A percentile compares a stretch with the other conserved stretches of the same genome.
These are phyloP conservation scores for Arthrobotrys conoides DNA, from an alignment of 2,329 filamentous ascomycete genomes.

Conservation along the genomic window DNA sequence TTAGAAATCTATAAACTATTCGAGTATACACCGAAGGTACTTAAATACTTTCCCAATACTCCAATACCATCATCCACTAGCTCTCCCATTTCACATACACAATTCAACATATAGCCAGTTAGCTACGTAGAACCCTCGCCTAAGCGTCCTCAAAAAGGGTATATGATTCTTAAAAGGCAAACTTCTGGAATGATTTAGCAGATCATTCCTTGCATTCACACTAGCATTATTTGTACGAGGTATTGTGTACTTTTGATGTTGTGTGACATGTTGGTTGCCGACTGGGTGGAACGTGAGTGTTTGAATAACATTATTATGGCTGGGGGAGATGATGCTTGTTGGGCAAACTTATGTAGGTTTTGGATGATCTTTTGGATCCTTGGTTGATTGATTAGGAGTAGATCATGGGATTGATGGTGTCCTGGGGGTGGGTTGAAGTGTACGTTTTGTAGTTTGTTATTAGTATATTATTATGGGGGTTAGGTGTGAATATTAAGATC, in stretches of 20 bases:
- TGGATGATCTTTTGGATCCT: too few relatives aligned
- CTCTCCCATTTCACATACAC: too few relatives aligned
- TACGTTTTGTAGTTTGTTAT: too few relatives aligned
- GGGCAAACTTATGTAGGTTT: too few relatives aligned
- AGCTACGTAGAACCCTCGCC: conserved; percentile 1
- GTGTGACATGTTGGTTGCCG: conserved; percentile 26
- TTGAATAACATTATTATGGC: not conserved
- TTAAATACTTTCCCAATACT: conserved; percentile 15
- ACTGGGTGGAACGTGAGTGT: not conserved
- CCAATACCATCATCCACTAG: too few relatives aligned
- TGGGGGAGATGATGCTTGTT: too few relatives aligned
- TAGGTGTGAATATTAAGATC: too few relatives aligned
- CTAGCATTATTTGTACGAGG: not conserved
- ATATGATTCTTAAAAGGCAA: conserved; percentile 29
- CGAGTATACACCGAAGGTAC: not conserved
- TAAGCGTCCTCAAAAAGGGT: not conserved
- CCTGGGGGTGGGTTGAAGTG: too few relatives aligned
- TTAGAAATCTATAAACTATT: not conserved
- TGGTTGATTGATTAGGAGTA: too few relatives aligned
- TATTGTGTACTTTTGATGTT: not conserved
- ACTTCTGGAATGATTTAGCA: conserved; percentile 39
- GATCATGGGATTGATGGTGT: too few relatives aligned
- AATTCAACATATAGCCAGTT: too few relatives aligned
- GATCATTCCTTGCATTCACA: conserved; percentile 16
- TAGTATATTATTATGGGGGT: too few relatives aligned